Base-by-base conservation (phyloP, 192 early-diverging fungal genomes). In the Coemansia sp. region DNA sequence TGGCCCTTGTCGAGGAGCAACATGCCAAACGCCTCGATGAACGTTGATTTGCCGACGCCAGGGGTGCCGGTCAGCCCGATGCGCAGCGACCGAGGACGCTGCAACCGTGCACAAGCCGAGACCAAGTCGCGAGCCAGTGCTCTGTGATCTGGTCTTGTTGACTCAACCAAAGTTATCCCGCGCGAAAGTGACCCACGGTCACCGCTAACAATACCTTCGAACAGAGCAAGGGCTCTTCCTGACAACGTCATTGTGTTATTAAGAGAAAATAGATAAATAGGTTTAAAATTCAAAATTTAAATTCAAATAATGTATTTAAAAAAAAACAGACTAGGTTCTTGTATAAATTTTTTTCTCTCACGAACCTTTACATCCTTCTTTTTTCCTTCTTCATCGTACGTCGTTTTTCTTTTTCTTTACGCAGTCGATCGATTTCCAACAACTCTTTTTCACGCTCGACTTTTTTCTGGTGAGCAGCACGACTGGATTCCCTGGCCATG, bases 11-110 rank as follows among this genome's bases (percentile, higher is more conserved):
- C 66, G 3, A 94, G 57, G 17, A 94, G 75, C 45, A 83, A 85
- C 87, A 89, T 88, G 50, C 92, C 92, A 70, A 94, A 91, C 5
- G 87, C 69, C 61, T 94, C 92, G 67, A 94, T 93, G 63, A 94
- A 94, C 42, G 89, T 90, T n/a, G 89, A 90, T 68, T 94, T 94
- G 3, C 91, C 92, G 10, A 94, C 92, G 1, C 92, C 92, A 0
- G 92, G 92, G 16, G 88, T 81, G 31, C 91, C 91, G 4, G 88
- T 89, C 25, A 94, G 80, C 7, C 91, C 92, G 42, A 94, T 93
- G 48, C 92, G 84, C 66, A 91, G 89, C 12, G 88, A 31, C 12
- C 59, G 85, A 31, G 77, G 68, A 1, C 76, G 72, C 5, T 61
- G 64, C 30, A 77, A 20, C 18, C 69, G 50, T 45, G 69, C 36